Evolutionary conservation across 2,329 filamentous ascomycete species (phyloP).

Genomic region (Colletotrichum tanaceti): DNA sequence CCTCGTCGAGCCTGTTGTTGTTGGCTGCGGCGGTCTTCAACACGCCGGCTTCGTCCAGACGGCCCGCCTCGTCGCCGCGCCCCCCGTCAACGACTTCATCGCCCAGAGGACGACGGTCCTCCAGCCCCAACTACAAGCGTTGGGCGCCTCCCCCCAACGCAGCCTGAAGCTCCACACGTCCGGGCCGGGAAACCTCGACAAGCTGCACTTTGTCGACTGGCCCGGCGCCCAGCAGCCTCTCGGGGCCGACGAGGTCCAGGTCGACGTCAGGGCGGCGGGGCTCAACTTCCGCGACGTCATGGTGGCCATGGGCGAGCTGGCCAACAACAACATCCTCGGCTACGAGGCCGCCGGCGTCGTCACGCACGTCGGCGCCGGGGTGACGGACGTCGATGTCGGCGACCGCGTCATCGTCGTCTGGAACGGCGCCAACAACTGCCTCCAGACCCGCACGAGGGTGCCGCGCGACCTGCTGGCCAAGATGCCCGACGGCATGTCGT

Average conservation of each 20-base stretch:
- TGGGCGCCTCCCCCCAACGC: background rate
- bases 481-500: constrained; percentile 45
- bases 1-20: too few species aligned
- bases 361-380: constrained; percentile 41
- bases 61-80: constrained; percentile 21
- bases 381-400: constrained; percentile 45
- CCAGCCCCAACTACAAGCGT: background rate
- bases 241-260: constrained; percentile 46
- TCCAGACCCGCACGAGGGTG: background rate
- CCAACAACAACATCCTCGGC: constrained; percentile 43
- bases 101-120: constrained; percentile 15
- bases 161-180: constrained; percentile 7
- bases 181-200: constrained; percentile 42
- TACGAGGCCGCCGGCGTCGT: constrained; percentile 46
- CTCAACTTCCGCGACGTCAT: constrained; percentile 53
- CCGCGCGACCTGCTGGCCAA: constrained; percentile 13
- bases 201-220: constrained; percentile 46
- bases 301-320: constrained; percentile 45
- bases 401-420: constrained; percentile 47
- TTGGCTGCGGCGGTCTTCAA: too few species aligned
- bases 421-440: background rate
- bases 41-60: constrained; percentile 23
- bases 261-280: constrained; percentile 48
- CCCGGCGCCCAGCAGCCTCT: constrained; percentile 40
- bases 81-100: constrained; percentile 21